A percentile compares a stretch with the other conserved stretches of the same genome.
phyloP scores from a whole-genome alignment of 352 stramenopile genomes.

The Phytophthora cryptogea region DNA sequence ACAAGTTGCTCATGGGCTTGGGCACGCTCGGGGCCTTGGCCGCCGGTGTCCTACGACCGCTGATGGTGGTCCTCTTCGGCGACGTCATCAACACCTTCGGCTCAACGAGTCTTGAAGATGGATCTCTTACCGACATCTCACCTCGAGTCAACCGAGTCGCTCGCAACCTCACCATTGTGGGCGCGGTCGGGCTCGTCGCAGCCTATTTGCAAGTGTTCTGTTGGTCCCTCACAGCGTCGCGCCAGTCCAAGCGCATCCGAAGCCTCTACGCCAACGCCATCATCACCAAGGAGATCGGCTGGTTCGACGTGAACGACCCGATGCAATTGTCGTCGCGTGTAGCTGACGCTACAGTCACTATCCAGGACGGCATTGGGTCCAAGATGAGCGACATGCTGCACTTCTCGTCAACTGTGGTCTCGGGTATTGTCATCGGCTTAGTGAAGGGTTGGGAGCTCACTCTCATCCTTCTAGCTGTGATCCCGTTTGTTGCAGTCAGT shows the following conservation, averaged over 20 bases:
- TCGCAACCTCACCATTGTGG: slow-evolving; percentile 43
- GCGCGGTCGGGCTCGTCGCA: slow-evolving; percentile 24
- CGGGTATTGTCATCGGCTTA: slow-evolving; percentile 51
- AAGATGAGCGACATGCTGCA: slow-evolving; percentile 50
- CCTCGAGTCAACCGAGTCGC: slow-evolving; percentile 34
- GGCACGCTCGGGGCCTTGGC: slow-evolving; percentile 19
- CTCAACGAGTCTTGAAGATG: slow-evolving; percentile 2
- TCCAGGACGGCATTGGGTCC: slow-evolving; percentile 50
- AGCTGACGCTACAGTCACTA: slow-evolving; percentile 36
- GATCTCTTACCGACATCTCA: background rate
- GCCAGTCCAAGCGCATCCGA: slow-evolving; percentile 51
- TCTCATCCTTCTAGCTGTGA: slow-evolving; percentile 53
- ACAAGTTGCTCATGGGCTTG: slow-evolving; percentile 35
- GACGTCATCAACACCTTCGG: slow-evolving; percentile 41
- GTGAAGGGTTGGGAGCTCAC: slow-evolving; percentile 58
- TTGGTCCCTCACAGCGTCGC: slow-evolving; percentile 53
- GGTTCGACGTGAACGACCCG: slow-evolving; percentile 58
- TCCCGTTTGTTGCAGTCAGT: slow-evolving; percentile 40
- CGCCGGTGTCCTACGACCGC: slow-evolving; percentile 24
- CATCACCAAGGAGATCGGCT: slow-evolving; percentile 49
- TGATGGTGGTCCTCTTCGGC: slow-evolving; percentile 36
- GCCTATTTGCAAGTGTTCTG: slow-evolving; percentile 52
- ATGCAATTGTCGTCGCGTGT: slow-evolving; percentile 49
- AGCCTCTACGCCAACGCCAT: slow-evolving; percentile 45
- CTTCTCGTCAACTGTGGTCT: slow-evolving; percentile 38